Conservation (phyloP, 805 yeast species). For the Tetrapisispora taiwanensis region DNA sequence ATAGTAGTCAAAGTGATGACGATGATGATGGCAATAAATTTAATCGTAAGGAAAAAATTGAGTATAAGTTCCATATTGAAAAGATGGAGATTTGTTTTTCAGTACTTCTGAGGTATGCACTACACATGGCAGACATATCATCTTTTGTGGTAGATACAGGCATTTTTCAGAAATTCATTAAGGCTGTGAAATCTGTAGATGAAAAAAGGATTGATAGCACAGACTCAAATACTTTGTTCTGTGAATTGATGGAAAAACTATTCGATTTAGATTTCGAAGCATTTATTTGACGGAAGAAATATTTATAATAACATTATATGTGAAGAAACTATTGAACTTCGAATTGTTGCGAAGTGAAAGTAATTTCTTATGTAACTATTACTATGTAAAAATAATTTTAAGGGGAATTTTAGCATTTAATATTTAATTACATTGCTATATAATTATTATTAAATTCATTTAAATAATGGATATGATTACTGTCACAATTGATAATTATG, state of each 20-base stretch:
- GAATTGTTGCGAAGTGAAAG: neutral
- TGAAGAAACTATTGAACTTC: neutral
- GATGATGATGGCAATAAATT: neutral
- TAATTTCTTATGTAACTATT: too few relatives aligned
- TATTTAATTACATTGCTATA: too few relatives aligned
- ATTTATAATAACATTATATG: too few relatives aligned
- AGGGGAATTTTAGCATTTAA: too few relatives aligned
- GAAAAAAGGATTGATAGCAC: neutral
- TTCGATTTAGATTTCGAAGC: neutral
- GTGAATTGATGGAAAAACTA: neutral
- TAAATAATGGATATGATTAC: too few relatives aligned
- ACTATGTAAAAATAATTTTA: too few relatives aligned
- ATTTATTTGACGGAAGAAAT: too few relatives aligned
- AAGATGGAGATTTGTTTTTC: slow-evolving; percentile 1
- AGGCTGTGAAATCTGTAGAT: neutral
- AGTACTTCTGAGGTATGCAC: neutral
- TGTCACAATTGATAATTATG: too few relatives aligned
- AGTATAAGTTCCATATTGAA: neutral
- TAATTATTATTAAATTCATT: too few relatives aligned
- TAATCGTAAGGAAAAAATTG: neutral
- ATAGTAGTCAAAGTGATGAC: neutral
- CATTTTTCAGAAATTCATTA: neutral
- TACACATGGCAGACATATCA: neutral
- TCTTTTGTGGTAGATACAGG: neutral
- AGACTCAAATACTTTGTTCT: neutral